Evolutionary conservation across 2,329 filamentous ascomycete genomes (phyloP), one percentile per base, ranked within the genome.

Genomic region (Pezicula rhizophila): DNA sequence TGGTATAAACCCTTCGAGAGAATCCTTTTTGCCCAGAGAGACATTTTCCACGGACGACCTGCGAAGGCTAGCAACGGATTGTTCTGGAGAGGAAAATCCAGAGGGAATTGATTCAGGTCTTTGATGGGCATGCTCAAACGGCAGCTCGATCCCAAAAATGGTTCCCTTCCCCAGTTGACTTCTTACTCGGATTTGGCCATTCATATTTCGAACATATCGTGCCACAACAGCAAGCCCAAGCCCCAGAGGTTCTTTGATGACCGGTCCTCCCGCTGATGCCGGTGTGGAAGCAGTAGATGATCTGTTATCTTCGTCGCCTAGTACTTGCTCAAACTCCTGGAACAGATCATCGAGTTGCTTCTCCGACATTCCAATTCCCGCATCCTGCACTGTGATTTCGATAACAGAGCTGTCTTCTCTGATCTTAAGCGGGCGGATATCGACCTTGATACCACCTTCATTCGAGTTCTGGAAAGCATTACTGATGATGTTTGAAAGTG

Each of bases 161-260:
- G 58, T 58, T 6, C 58, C 58, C 49, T 53, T 58, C 3, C 56
- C 58, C n/a, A 52, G 37, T 18, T 60, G 57, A 33, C 53, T 57
- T 3, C 41, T 39, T 1, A 60, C 51, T 34, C 52, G 42, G 25
- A 60, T 58, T 28, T 60, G 58, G 2, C 58, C 58, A 39, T 57
- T 54, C 23, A 53, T 50, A 31, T 55, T 56, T 15, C 52, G 51
- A n/a, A 60, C 50, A 45, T 58, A 59, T 20, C 52, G 51, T 14
- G 54, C 58, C n/a, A 60, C 52, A 17, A 55, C 52, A 12, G 57
- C 52, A 14, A 60, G 49, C 3, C 54, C 55, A 26, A 57, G 44
- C 18, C 48, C 50, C 2, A 57, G 26, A 8, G 51, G 38, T 8
- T 45, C 51, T 41, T 35, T 28, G 14, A 7, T 18, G 8, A 42